Base-by-base conservation (phyloP, 139 green algal genomes). In the Chlamydomonas incerta region DNA sequence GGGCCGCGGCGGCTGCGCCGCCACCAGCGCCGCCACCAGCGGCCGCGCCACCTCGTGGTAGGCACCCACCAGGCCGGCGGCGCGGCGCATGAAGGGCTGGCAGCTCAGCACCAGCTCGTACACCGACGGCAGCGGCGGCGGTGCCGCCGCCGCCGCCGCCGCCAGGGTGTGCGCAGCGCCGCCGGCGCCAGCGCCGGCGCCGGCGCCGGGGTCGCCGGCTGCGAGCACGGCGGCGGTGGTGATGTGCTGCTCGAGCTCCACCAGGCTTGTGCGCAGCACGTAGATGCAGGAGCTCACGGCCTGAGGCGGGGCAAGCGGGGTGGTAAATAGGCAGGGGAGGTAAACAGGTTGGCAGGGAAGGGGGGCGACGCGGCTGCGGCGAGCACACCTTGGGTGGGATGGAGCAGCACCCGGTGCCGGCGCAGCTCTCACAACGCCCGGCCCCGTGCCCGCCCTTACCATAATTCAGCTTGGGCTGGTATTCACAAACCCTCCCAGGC, bases 191-290 rank as follows among this genome's bases (percentile, higher is more conserved):
- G 28, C 14, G 35, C 26, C 15, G 62, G 29, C 55, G 41, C 46
- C 28, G n/a, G 4, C 31, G 3, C 4, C 18, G 4, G 62, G 29
- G 11, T 2, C 63, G 2, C 31, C 79, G 14, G 50, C 65, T 6
- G 24, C 14, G 6, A 47, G 31, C 0, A 37, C 66, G 14, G 66
- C 79, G 57, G 77, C 77, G 41, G 77, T 35, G 28, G 63, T 83
- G 79, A 85, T 57, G 41, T n/a, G 31, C 66, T 85, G 79, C 66
- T 85, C 79, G 47, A 85, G 33, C 47, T 67, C 65, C 33, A 85
- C 79, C 13, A 85, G 47, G 3, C 65, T 66, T 1, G 47, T 28
- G 31, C 66, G 65, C 28, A 85, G 50, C 18, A 66, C 29, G 66
- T 85, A 66, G 21, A 85, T 66, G 46, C 65, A 75, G 21, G 31